Percentiles rank a stretch among this genome's conserved stretches.
Evolutionary conservation across 2,329 filamentous ascomycete species (phyloP).

Genomic region (Didymella keratinophila): DNA sequence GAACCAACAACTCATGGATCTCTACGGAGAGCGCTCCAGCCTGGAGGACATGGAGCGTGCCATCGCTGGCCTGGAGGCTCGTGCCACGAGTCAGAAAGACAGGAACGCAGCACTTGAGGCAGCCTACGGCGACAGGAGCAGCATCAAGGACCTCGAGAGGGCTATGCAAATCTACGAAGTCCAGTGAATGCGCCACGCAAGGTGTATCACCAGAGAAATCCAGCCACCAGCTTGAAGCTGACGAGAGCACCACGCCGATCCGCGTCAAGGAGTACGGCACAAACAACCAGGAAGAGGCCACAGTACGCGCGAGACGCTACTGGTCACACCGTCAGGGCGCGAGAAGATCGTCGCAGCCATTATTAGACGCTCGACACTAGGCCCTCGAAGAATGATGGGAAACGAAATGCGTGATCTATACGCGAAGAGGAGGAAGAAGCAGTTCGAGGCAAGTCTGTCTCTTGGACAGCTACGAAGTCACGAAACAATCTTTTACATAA

Average conservation of each 20-base stretch:
- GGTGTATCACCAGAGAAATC: slow-evolving; percentile 1
- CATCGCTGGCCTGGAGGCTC: slow-evolving; percentile 40
- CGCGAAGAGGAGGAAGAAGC: not conserved
- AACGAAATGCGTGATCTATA: slow-evolving; percentile 11
- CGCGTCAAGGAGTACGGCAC: not conserved
- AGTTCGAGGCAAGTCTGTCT: slow-evolving; percentile 5
- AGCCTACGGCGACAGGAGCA: slow-evolving; percentile 56
- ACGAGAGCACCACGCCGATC: slow-evolving; percentile 7
- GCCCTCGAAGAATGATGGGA: slow-evolving; percentile 22
- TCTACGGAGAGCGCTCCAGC: slow-evolving; percentile 42
- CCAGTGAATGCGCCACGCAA: slow-evolving; percentile 37
- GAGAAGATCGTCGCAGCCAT: slow-evolving; percentile 7
- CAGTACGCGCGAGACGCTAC: slow-evolving; percentile 23
- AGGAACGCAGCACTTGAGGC: slow-evolving; percentile 55
- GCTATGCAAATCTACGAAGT: slow-evolving; percentile 56
- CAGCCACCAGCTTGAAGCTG: slow-evolving; percentile 21
- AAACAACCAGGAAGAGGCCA: slow-evolving; percentile 5
- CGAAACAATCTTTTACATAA: slow-evolving; percentile 9
- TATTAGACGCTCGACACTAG: slow-evolving; percentile 6
- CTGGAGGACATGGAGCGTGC: slow-evolving; percentile 47
- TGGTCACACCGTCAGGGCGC: slow-evolving; percentile 23
- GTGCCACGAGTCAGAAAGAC: slow-evolving; percentile 40
- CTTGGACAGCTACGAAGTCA: slow-evolving; percentile 17
- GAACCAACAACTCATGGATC: slow-evolving; percentile 42
- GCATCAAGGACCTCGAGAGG: slow-evolving; percentile 54